Evolutionary conservation across 2,329 filamentous ascomycete species (phyloP).

Genomic region (Tolypocladium sp.): DNA sequence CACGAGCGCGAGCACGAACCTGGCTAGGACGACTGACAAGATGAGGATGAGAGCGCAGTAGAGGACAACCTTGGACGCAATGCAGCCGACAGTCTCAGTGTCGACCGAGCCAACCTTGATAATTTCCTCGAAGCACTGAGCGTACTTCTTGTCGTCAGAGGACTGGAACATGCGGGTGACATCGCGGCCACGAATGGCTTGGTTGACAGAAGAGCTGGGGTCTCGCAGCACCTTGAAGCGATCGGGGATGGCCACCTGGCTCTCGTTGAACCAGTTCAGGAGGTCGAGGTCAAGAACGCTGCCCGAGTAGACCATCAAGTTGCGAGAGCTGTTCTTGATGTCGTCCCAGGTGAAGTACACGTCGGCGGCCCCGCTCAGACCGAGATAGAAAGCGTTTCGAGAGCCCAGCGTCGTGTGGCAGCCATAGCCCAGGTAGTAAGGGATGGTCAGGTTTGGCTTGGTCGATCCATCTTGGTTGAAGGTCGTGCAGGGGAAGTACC

Average conservation of each 20-base stretch:
- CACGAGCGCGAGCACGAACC: conserved; percentile 79
- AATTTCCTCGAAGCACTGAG: conserved; percentile 82
- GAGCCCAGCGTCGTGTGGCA: conserved; percentile 72
- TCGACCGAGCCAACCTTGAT: conserved; percentile 95
- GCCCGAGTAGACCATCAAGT: conserved; percentile 89
- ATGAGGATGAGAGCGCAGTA: conserved; percentile 92
- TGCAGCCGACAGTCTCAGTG: conserved; percentile 92
- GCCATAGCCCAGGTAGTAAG: conserved; percentile 74
- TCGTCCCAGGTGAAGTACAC: conserved; percentile 97
- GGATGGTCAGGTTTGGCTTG: conserved; percentile 61
- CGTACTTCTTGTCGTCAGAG: conserved; percentile 67
- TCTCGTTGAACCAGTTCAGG: conserved; percentile 79
- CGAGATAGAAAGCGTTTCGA: conserved; percentile 66
- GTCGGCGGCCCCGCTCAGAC: conserved; percentile 61
- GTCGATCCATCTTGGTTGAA: conserved; percentile 92
- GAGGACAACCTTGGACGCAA: conserved; percentile 92
- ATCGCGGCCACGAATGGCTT: conserved; percentile 69
- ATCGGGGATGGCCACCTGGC: conserved; percentile 65
- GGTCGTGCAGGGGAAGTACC: conserved; percentile 91
- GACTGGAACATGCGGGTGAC: conserved; percentile 82
- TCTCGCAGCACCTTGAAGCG: conserved; percentile 74
- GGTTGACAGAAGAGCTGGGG: conserved; percentile 49
- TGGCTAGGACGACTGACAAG: conserved; percentile 73
- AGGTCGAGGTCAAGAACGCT: conserved; percentile 87
- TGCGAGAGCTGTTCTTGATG: conserved; percentile 78